phyloP scores from a whole-genome alignment of 179 eudicot genomes.

The Monotropa hypopitys region DNA sequence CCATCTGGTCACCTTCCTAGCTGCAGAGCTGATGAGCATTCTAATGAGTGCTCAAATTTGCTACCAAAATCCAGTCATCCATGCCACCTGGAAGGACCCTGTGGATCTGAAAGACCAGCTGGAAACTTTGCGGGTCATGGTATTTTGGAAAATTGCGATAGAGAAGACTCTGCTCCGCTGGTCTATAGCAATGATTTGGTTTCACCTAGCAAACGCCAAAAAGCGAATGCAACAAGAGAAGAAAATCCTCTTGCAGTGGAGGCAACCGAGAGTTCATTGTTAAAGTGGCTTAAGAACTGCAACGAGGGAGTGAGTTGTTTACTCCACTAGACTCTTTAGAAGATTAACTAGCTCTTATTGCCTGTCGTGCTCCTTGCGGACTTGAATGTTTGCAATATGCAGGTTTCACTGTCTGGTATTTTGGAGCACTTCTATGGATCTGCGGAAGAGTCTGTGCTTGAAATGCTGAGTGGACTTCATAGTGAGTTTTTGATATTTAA shows the following conservation, averaged over 20 bases:
- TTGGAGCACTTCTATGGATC: constrained; percentile 44
- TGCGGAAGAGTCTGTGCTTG: constrained; percentile 25
- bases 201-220: constrained; percentile 14
- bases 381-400: constrained; percentile 10
- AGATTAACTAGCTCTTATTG: background rate
- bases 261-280: constrained; percentile 16
- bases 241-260: constrained; percentile 5
- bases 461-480: constrained; percentile 42
- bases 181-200: constrained; percentile 6
- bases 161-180: constrained; percentile 1
- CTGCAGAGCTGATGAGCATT: constrained; percentile 13
- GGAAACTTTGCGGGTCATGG: constrained; percentile 7
- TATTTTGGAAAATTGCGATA: constrained; percentile 8
- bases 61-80: constrained; percentile 6
- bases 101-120: constrained; percentile 8
- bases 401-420: constrained; percentile 49
- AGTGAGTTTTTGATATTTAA: constrained; percentile 45
- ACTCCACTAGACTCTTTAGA: background rate
- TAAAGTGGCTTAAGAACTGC: constrained; percentile 10
- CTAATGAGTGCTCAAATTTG: constrained; percentile 16
- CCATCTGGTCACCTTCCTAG: constrained; percentile 15
- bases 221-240: constrained; percentile 2
- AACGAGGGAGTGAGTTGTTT: constrained; percentile 13
- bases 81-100: constrained; percentile 12
- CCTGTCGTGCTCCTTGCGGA: background rate